Base-by-base conservation (phyloP, 83 land plant genomes). In the Thuja plicata region DNA sequence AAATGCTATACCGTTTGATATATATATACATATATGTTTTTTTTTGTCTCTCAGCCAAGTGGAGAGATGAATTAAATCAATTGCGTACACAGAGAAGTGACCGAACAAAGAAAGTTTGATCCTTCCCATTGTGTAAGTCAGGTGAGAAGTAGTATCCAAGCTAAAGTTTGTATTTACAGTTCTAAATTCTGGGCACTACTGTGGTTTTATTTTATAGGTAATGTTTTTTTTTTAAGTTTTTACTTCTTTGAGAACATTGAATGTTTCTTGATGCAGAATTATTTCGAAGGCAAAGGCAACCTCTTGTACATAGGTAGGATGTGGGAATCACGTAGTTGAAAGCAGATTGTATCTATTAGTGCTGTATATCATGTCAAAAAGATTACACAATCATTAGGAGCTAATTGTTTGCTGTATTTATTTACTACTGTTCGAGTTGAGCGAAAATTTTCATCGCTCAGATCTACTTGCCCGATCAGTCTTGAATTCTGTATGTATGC, bases 51-150 rank as follows among this genome's bases (percentile, higher is more conserved):
- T 34, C 91, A 91, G 94, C 94, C 54, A 88, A 86, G 38, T 93
- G 88, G 91, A 88, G 92, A 83, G 92, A 93, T 89, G 88, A 90
- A 55, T 90, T 93, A 32, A 89, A 86, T 77, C 94, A 90, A 80
- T 78, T 91, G 27, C 90, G 94, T 27, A 88, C 92, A 40, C 87
- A 91, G 55, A 93, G 88, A 85, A 84, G 55, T 11, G 91, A 90
- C 84, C 88, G 90, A 89, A 74, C 91, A 70, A 91, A 84, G 89
- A 81, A 74, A 87, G 89, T 48, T 46, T 83, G 85, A 83, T 83
- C 54, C 55, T 83, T 83, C 30, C 57, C 52, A n/a, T 46, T 83
- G 30, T 83, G 8, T 30, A 8, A 32, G 37, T 83, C 54, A 83
- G 35, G 52, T 82, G 6, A 46, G 52, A 5, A 30, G 45, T 82